A percentile compares a stretch with the other conserved stretches of the same genome.
phyloP scores from a whole-genome alignment of 140 eudicot genomes.

The Ambrosia hybrid region DNA sequence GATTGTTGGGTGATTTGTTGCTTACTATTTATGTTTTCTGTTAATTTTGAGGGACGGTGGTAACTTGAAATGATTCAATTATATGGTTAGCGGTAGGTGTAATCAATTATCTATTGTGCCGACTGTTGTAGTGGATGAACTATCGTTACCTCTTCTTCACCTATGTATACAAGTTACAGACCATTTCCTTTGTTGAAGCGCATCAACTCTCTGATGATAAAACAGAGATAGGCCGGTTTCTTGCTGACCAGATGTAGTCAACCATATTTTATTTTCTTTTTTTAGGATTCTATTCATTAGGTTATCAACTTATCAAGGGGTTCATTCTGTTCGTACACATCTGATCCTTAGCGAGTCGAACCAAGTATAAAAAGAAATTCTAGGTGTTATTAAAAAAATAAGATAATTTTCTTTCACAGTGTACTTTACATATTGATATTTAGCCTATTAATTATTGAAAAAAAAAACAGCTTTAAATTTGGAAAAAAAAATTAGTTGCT shows the following conservation, averaged over 20 bases:
- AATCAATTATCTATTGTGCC: constrained; percentile 8
- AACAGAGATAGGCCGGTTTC: constrained; percentile 46
- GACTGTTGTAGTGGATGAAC: too few species aligned
- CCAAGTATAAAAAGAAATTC: neutral
- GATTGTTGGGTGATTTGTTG: too few species aligned
- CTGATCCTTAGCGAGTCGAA: neutral
- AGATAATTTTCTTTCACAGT: too few species aligned
- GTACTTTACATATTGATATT: too few species aligned
- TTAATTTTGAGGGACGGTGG: too few species aligned
- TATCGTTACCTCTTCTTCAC: too few species aligned
- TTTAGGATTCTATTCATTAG: neutral
- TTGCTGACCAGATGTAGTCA: constrained; percentile 58
- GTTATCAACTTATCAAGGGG: neutral
- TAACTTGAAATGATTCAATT: too few species aligned
- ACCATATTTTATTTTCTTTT: neutral
- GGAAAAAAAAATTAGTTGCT: too few species aligned
- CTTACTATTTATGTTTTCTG: too few species aligned
- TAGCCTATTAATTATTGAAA: too few species aligned
- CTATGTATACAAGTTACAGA: constrained; percentile 21
- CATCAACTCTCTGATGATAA: constrained; percentile 54
- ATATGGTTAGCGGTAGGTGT: too few species aligned
- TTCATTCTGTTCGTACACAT: neutral
- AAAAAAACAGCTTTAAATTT: too few species aligned
- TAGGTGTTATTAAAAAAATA: neutral
- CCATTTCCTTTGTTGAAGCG: constrained; percentile 54